Evolutionary conservation across 345 rosid genomes (phyloP).

Genomic region (Hypericum perforatum): DNA sequence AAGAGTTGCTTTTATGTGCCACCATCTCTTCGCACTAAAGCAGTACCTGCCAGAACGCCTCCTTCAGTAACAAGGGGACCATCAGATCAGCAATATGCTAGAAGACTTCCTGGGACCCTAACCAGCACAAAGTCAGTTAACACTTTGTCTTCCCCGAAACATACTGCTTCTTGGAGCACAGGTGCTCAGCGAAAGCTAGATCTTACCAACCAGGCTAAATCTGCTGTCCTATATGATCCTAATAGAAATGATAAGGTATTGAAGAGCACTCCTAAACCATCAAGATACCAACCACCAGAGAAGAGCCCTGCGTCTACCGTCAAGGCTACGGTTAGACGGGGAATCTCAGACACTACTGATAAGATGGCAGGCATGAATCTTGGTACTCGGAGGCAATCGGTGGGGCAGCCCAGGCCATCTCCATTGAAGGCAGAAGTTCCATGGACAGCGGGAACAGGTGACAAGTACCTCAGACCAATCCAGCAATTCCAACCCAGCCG

Average conservation of each 20-base stretch:
- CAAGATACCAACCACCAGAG: constrained; percentile 60
- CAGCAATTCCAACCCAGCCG: constrained; percentile 36
- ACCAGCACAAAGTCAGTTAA: constrained; percentile 35
- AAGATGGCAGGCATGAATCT: constrained; percentile 45
- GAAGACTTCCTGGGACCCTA: constrained; percentile 36
- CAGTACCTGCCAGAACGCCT: constrained; percentile 46
- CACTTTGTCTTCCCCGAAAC: constrained; percentile 38
- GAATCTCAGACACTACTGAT: constrained; percentile 37
- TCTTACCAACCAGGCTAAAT: constrained; percentile 41
- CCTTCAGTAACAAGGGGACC: constrained; percentile 49
- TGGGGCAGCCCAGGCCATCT: constrained; percentile 30
- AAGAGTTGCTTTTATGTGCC: constrained; percentile 79
- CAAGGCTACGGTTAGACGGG: constrained; percentile 31
- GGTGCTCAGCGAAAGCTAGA: constrained; percentile 60
- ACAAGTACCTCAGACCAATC: constrained; percentile 37
- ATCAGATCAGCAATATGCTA: constrained; percentile 36
- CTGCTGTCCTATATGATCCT: constrained; percentile 14
- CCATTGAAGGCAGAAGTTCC: constrained; percentile 61
- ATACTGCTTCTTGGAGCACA: constrained; percentile 31
- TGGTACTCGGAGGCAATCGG: constrained; percentile 24
- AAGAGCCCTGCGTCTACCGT: constrained; percentile 41
- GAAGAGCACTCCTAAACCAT: constrained; percentile 32
- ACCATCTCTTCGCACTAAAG: constrained; percentile 65
- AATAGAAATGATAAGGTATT: constrained; percentile 34
- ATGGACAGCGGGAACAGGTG: constrained; percentile 44